Percentiles rank a stretch among this genome's conserved stretches.
Evolutionary conservation across 2,329 filamentous ascomycete genomes (phyloP).

Genomic region (Aspergillus novoparasiticus): DNA sequence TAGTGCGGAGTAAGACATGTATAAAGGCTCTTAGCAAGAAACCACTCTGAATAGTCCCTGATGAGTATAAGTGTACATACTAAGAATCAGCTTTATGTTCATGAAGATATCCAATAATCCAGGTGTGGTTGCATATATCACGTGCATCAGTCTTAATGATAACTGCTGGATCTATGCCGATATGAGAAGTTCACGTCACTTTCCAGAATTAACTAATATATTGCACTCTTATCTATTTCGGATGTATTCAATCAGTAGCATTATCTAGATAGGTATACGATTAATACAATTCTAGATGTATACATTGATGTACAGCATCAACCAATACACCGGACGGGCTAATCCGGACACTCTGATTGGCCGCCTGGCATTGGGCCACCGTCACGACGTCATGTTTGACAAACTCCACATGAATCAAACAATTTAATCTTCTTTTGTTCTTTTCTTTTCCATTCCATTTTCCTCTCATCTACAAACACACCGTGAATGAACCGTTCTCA

Average conservation of each 20-base stretch:
- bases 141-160: neutral
- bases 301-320: neutral
- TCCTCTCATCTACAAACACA: neutral
- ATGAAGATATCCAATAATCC: neutral
- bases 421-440: neutral
- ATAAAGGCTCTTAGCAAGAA: neutral
- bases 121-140: neutral
- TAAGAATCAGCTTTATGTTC: neutral
- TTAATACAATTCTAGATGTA: neutral
- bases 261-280: neutral
- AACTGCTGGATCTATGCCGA: neutral
- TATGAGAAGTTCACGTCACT: too few species aligned
- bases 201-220: too few species aligned
- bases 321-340: neutral
- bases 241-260: neutral
- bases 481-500: neutral
- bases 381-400: constrained; percentile 4
- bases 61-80: neutral
- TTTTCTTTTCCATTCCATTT: neutral
- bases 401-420: neutral
- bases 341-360: neutral
- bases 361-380: neutral
- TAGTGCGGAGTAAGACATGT: neutral
- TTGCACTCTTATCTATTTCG: too few species aligned
- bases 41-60: neutral